These are phyloP conservation scores for Penicillium polonicum DNA, from an alignment of 2,329 filamentous ascomycete species.

Conservation along the genomic window DNA sequence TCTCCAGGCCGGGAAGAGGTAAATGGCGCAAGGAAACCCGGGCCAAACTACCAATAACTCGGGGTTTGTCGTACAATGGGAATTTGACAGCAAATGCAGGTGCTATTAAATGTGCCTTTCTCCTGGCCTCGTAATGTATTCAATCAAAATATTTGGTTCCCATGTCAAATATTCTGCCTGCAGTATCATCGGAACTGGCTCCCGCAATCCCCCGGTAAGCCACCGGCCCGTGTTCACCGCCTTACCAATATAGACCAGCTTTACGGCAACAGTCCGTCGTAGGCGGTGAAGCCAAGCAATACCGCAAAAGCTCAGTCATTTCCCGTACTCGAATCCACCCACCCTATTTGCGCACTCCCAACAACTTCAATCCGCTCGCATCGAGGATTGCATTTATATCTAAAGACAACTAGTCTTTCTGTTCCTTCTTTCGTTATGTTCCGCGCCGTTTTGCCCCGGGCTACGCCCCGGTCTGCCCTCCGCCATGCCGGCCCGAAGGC, in stretches of 20 bases:
- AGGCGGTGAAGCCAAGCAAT: constrained; percentile 21
- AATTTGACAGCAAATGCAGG: background rate
- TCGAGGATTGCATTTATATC: constrained; percentile 32
- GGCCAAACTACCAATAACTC: background rate
- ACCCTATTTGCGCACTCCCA: constrained; percentile 17
- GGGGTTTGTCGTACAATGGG: background rate
- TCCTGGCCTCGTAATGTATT: background rate
- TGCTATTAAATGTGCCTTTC: background rate
- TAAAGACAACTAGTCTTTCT: constrained; percentile 27
- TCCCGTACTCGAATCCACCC: constrained; percentile 19
- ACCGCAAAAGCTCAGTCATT: constrained; percentile 29
- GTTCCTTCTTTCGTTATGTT: constrained; percentile 47
- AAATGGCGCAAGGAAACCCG: background rate
- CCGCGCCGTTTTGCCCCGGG: constrained; percentile 52
- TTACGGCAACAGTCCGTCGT: background rate
- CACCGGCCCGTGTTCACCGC: background rate
- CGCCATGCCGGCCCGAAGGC: constrained; percentile 39
- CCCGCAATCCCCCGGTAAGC: background rate
- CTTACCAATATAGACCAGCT: background rate
- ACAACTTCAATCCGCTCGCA: constrained; percentile 19
- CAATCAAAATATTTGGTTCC: background rate
- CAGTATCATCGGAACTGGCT: background rate
- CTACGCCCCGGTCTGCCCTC: constrained; percentile 46
- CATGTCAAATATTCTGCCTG: background rate
- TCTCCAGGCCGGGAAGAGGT: background rate